Base-by-base conservation (phyloP, 2,329 filamentous ascomycete genomes). In the Colletotrichum paranaense region DNA sequence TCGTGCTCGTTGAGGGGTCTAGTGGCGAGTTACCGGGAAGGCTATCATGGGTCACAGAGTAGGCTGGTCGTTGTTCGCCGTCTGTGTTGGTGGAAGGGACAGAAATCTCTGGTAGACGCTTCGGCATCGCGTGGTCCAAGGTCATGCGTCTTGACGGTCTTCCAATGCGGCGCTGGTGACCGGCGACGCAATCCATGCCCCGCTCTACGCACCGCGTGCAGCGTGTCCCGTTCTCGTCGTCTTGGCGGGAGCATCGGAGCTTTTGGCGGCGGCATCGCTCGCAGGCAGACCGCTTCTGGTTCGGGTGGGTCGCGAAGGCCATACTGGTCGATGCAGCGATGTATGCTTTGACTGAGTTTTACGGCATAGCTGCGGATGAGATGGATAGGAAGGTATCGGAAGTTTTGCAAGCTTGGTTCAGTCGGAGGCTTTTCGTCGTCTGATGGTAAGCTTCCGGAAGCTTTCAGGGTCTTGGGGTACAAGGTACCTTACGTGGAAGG, bases 261-360 rank as follows among this genome's bases (percentile, higher is more conserved):
- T 82, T 82, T 56, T 81, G 80, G 12, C 77, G 75, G 8, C 80
- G 80, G 22, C 80, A 82, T 55, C 79, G 76, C 74, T 82, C 79
- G 67, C 80, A 82, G 6, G 80, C 79, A 7, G 79, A 80, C 32
- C 81, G 79, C 42, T 80, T 74, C 60, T 82, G 81, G 30, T 78
- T 81, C 4, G 81, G 80, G 58, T 82, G 80, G 12, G 62, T 28
- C n/a, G 22, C 26, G 30, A 46, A 62, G 14, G 53, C 42, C 66
- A 68, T 68, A 42, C 7, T 58, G 5, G 7, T 19, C 4, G 55
- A 16, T 9, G 8, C 16, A 28, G 12, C 7, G 49, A 12, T 35
- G 32, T 12, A 24, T 22, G 16, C 49, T n/a, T 8, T n/a, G 4
- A 24, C 3, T 12, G 32, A 35, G 32, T 35, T 4, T 35, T 0